These are phyloP conservation scores for Calocybe cyanea DNA, from an alignment of 768 basidiomycete species.

Conservation along the genomic window DNA sequence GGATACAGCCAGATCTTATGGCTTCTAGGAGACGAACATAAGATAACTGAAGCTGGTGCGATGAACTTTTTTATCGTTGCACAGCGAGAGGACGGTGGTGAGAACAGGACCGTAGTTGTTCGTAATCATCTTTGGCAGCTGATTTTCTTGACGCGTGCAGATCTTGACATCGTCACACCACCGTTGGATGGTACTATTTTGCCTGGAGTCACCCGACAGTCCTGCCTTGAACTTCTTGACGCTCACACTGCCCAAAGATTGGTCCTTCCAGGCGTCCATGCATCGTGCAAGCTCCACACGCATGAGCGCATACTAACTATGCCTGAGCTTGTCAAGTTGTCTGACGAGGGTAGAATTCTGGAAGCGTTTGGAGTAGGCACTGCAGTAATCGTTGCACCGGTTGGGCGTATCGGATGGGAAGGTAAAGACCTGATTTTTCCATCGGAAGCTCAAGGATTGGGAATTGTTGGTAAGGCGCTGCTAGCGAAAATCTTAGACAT, in stretches of 20 bases:
- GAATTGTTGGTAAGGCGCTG: conserved; percentile 61
- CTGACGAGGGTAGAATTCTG: conserved; percentile 50
- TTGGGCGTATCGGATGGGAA: conserved; percentile 54
- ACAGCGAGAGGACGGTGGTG: conserved; percentile 54
- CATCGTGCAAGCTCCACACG: conserved; percentile 33
- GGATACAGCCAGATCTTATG: conserved; percentile 81
- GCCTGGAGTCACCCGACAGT: conserved; percentile 87
- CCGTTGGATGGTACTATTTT: conserved; percentile 85
- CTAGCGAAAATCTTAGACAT: conserved; percentile 61
- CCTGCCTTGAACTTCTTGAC: conserved; percentile 60
- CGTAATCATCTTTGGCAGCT: neutral
- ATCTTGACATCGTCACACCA: conserved; percentile 75
- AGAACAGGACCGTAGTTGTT: conserved; percentile 16
- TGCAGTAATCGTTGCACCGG: conserved; percentile 64
- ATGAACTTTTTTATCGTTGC: conserved; percentile 83
- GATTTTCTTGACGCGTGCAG: conserved; percentile 29
- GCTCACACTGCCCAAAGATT: conserved; percentile 50
- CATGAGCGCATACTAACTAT: conserved; percentile 63
- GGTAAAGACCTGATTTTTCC: conserved; percentile 47
- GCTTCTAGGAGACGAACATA: conserved; percentile 57
- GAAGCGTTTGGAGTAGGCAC: conserved; percentile 82
- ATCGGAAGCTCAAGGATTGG: conserved; percentile 39
- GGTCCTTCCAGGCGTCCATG: conserved; percentile 38
- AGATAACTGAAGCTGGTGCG: conserved; percentile 58
- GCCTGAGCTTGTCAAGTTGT: conserved; percentile 43